A percentile compares a stretch with the other conserved stretches of the same genome.
These are phyloP conservation scores for Monilinia aucupariae DNA, from an alignment of 2,329 filamentous ascomycete species.

Conservation along the genomic window DNA sequence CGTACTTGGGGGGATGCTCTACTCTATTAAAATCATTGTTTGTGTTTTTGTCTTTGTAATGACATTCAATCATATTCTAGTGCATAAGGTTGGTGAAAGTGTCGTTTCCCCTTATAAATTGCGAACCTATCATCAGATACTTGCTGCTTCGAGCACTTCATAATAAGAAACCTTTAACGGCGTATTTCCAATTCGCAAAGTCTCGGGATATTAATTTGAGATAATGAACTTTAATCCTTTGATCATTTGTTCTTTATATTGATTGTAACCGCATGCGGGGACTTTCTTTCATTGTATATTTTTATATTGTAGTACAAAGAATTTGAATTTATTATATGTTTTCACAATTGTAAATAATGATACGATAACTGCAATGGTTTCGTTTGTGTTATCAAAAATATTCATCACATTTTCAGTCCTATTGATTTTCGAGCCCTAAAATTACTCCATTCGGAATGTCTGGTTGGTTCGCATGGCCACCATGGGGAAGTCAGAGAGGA, in stretches of 20 bases:
- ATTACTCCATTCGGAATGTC: not conserved
- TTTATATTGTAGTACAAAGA: not conserved
- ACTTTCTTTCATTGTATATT: not conserved
- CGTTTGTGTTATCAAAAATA: not conserved
- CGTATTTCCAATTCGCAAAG: not conserved
- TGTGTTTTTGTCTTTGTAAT: not conserved
- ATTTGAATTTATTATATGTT: slow-evolving; percentile 1
- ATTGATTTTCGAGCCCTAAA: not conserved
- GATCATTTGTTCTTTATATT: not conserved
- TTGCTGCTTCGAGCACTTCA: not conserved
- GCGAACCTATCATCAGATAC: not conserved
- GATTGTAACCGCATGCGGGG: slow-evolving; percentile 10
- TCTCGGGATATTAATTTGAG: not conserved
- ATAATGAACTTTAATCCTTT: not conserved
- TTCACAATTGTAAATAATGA: not conserved
- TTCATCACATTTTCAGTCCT: not conserved
- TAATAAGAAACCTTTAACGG: not conserved
- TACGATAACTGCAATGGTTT: not conserved
- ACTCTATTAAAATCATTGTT: not conserved
- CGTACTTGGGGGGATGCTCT: no score
- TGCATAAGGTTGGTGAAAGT: not conserved
- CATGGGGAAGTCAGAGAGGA: not conserved
- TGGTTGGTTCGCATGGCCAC: not conserved
- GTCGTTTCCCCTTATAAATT: not conserved
- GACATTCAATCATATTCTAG: no score